phyloP scores from a whole-genome alignment of 108 stramenopile genomes.

The Nitzschia putrida region DNA sequence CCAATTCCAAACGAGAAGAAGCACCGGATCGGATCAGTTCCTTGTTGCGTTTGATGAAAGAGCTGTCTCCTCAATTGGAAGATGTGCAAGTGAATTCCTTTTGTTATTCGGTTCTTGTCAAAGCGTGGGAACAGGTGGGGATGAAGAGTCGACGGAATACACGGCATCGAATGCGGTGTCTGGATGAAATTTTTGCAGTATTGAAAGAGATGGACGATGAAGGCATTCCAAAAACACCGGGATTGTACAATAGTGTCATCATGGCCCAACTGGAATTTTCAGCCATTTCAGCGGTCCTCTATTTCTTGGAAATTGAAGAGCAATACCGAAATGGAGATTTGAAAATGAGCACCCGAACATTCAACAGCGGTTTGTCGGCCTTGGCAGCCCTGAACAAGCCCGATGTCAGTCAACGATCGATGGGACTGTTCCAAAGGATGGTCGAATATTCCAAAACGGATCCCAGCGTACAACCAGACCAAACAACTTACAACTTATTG shows the following conservation, averaged over 20 bases:
- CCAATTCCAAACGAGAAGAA: conserved; percentile 16
- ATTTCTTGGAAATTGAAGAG: conserved; percentile 36
- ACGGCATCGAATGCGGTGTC: background rate
- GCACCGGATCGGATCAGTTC: conserved; percentile 22
- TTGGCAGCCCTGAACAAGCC: conserved; percentile 38
- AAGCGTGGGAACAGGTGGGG: conserved; percentile 33
- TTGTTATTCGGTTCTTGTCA: conserved; percentile 24
- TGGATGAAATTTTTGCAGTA: conserved; percentile 27
- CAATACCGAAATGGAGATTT: conserved; percentile 21
- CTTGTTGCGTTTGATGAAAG: conserved; percentile 35
- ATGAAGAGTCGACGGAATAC: background rate
- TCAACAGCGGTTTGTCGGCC: conserved; percentile 34
- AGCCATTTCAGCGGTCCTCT: conserved; percentile 21
- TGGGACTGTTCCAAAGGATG: conserved; percentile 30
- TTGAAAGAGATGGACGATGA: conserved; percentile 23
- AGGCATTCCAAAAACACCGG: conserved; percentile 21
- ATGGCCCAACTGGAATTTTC: conserved; percentile 25
- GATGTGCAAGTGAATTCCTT: conserved; percentile 12
- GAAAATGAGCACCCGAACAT: conserved; percentile 29
- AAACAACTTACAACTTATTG: conserved; percentile 33
- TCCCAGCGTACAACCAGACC: conserved; percentile 20
- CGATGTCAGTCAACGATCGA: conserved; percentile 24
- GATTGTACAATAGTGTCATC: conserved; percentile 23
- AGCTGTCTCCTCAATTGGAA: background rate
- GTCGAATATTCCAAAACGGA: conserved; percentile 24